Percentiles rank a stretch among this genome's conserved stretches.
These are phyloP conservation scores for Laburnicola sp. DNA, from an alignment of 2,329 filamentous ascomycete genomes.

Conservation along the genomic window DNA sequence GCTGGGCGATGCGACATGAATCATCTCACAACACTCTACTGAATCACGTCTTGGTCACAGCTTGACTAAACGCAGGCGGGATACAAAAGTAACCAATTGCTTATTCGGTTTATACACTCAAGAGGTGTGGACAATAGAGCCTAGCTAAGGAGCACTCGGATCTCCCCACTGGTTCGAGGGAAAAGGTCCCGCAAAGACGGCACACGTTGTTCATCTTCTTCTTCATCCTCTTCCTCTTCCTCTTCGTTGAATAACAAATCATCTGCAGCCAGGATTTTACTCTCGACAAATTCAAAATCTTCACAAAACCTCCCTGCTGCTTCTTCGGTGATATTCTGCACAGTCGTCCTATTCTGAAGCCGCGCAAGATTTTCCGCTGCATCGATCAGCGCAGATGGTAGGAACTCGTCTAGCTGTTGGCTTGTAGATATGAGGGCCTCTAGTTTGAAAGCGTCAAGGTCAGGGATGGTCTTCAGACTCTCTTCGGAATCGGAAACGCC, in stretches of 20 bases:
- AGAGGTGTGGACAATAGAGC: background rate
- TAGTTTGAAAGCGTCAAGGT: slow-evolving; percentile 62
- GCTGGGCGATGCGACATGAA: background rate
- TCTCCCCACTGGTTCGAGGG: slow-evolving; percentile 66
- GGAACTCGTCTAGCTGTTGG: slow-evolving; percentile 82
- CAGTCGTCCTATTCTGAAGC: slow-evolving; percentile 71
- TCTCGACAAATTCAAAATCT: slow-evolving; percentile 76
- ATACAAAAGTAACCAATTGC: background rate
- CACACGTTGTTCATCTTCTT: slow-evolving; percentile 44
- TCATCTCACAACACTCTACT: background rate
- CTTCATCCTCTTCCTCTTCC: slow-evolving; percentile 43
- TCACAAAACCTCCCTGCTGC: slow-evolving; percentile 82
- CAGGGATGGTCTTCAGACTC: slow-evolving; percentile 59
- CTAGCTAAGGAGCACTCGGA: slow-evolving; percentile 64
- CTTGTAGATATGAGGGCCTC: slow-evolving; percentile 67
- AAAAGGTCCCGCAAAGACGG: slow-evolving; percentile 59
- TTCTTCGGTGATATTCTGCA: slow-evolving; percentile 76
- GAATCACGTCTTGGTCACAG: background rate
- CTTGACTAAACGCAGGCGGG: background rate
- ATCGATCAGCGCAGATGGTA: slow-evolving; percentile 91
- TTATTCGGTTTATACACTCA: background rate
- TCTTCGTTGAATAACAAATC: slow-evolving; percentile 48
- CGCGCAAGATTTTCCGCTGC: slow-evolving; percentile 78
- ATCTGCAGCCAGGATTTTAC: slow-evolving; percentile 62
- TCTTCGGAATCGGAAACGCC: slow-evolving; percentile 48